phyloP scores from a whole-genome alignment of 164 flowering plant species.

The Umbellularia californica region DNA sequence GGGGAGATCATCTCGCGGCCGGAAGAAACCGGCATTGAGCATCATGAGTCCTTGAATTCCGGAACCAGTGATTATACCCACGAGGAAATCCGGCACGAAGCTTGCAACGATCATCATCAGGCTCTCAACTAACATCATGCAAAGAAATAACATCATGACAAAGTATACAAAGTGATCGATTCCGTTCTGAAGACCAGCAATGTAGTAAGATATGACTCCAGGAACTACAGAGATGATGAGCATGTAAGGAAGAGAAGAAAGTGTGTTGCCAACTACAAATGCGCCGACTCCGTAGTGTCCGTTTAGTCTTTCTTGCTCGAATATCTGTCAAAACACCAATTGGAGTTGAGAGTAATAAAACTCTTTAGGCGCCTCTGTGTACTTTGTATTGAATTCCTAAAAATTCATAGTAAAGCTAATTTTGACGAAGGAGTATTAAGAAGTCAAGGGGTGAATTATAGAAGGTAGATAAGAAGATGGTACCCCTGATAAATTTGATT shows the following conservation, averaged over 20 bases:
- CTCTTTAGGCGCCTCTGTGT: too few species aligned
- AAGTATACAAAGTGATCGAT: conserved; percentile 36
- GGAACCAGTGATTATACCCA: conserved; percentile 56
- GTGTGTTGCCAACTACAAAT: conserved; percentile 48
- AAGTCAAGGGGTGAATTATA: too few species aligned
- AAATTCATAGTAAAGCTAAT: too few species aligned
- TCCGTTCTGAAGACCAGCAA: conserved; percentile 36
- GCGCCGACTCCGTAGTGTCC: conserved; percentile 56
- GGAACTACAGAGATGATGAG: conserved; percentile 40
- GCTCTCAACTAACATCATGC: conserved; percentile 57
- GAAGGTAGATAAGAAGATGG: too few species aligned
- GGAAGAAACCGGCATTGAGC: conserved; percentile 46
- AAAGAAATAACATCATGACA: conserved; percentile 22
- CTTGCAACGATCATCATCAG: conserved; percentile 63
- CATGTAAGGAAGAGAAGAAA: conserved; percentile 56
- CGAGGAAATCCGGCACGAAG: conserved; percentile 51
- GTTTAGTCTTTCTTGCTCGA: conserved; percentile 48
- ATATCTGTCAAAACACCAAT: conserved; percentile 23
- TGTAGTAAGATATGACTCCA: conserved; percentile 45
- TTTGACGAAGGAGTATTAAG: too few species aligned
- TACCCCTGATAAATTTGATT: too few species aligned
- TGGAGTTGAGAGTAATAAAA: too few species aligned
- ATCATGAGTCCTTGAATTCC: conserved; percentile 59
- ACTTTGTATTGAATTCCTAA: too few species aligned
- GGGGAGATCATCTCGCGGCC: conserved; percentile 51